Evolutionary conservation across 257 asterid genomes (phyloP).

Genomic region (Solanum lycopersicoides): DNA sequence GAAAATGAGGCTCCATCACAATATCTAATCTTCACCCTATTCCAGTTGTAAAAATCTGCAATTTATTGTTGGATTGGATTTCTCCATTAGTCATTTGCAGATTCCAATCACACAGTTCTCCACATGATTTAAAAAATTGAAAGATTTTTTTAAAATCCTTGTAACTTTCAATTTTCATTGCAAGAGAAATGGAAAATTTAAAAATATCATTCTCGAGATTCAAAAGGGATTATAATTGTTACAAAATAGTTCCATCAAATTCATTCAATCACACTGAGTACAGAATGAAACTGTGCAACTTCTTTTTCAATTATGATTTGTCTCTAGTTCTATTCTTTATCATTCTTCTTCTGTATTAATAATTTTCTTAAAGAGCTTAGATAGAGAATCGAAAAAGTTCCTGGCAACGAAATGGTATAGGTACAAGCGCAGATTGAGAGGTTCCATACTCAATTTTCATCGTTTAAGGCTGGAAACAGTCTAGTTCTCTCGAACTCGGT

Average conservation of each 20-base stretch:
- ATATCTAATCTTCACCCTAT: slow-evolving; percentile 85
- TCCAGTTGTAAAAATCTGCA: slow-evolving; percentile 97
- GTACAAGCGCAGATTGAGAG: not conserved
- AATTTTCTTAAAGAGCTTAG: not conserved
- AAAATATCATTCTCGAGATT: not conserved
- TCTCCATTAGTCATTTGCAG: not conserved
- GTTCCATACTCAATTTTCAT: not conserved
- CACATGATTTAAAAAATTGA: not conserved
- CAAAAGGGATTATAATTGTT: not conserved
- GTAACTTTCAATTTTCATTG: not conserved
- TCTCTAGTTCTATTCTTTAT: not conserved
- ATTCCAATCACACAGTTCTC: not conserved
- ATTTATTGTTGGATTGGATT: not conserved
- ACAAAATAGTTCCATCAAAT: not conserved
- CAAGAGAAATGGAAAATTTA: not conserved
- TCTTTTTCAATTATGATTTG: not conserved
- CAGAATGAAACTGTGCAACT: not conserved
- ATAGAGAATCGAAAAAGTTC: not conserved
- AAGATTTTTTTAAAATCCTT: not conserved
- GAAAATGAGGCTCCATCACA: slow-evolving; percentile 96
- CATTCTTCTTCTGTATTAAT: not conserved
- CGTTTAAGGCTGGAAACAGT: not conserved
- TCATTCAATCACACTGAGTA: not conserved
- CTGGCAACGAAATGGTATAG: not conserved
- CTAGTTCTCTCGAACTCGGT: not conserved